These are phyloP conservation scores for Candida tropicalis DNA, from an alignment of 1,139 yeast species.

Conservation along the genomic window DNA sequence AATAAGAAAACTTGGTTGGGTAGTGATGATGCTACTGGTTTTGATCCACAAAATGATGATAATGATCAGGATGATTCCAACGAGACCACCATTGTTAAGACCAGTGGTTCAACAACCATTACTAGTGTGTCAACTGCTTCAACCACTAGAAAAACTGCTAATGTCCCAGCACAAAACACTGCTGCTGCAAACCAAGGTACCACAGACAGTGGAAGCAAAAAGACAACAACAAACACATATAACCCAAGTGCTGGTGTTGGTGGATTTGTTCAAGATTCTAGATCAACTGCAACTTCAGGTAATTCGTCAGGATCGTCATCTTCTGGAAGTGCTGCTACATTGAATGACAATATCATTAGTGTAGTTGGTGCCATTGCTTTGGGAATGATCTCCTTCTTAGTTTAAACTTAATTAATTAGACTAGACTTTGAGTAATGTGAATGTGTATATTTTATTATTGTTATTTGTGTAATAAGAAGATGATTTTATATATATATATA, in stretches of 20 bases:
- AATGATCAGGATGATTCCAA: conserved; percentile 13
- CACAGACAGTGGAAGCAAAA: conserved; percentile 9
- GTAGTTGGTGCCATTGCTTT: conserved; percentile 21
- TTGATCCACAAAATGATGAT: conserved; percentile 51
- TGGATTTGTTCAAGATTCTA: conserved; percentile 39
- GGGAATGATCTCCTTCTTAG: conserved; percentile 25
- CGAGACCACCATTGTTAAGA: conserved; percentile 15
- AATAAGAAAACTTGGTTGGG: conserved; percentile 63
- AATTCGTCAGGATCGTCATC: conserved; percentile 10
- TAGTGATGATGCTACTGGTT: conserved; percentile 63
- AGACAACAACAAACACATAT: conserved; percentile 19
- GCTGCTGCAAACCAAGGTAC: conserved; percentile 17
- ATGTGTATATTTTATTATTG: background rate
- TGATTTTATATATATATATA: no score
- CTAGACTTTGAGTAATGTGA: no score
- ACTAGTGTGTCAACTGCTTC: conserved; percentile 16
- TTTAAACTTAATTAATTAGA: conserved; percentile 15
- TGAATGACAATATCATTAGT: conserved; percentile 15
- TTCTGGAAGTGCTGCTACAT: background rate
- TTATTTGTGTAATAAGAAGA: no score
- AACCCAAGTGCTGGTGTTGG: conserved; percentile 28
- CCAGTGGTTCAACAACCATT: conserved; percentile 17
- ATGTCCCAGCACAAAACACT: conserved; percentile 17
- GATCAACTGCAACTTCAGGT: conserved; percentile 16
- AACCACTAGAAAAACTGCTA: conserved; percentile 15